Conservation (phyloP, 2,329 filamentous ascomycete genomes). For the Phyllosticta capitalensis region DNA sequence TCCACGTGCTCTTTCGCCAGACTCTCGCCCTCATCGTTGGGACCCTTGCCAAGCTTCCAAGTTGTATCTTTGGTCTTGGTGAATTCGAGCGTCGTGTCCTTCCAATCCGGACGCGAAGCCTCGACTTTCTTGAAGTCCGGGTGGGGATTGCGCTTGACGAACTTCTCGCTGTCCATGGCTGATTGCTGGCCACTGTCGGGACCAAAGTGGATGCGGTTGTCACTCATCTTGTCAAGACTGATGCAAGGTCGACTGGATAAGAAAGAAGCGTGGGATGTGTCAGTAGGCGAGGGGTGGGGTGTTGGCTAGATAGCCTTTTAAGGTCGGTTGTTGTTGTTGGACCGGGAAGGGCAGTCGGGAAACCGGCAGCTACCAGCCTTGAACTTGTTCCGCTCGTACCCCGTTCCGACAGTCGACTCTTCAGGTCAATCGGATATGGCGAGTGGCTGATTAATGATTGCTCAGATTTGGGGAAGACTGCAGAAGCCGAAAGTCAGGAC, state of each 20-base stretch:
- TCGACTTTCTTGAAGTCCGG: constrained; percentile 68
- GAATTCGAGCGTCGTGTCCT: constrained; percentile 42
- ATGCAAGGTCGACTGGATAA: background rate
- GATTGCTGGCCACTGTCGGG: background rate
- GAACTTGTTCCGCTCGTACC: background rate
- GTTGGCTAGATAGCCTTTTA: background rate
- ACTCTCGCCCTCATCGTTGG: constrained; percentile 46
- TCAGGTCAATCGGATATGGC: background rate
- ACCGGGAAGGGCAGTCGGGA: background rate
- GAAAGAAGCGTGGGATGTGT: background rate
- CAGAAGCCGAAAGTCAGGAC: background rate
- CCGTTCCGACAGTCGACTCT: background rate
- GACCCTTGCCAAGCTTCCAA: constrained; percentile 58
- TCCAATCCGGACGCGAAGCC: constrained; percentile 53
- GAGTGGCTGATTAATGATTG: background rate
- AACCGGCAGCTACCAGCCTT: background rate
- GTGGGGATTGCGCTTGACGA: constrained; percentile 55
- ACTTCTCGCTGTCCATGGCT: constrained; percentile 37
- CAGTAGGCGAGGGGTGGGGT: background rate
- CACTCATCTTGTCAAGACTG: background rate
- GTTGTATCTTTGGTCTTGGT: constrained; percentile 55
- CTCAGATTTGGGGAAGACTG: background rate
- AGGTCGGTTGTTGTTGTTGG: background rate
- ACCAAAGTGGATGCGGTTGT: constrained; percentile 5
- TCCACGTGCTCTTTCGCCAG: constrained; percentile 54